Conservation (phyloP, 2,329 filamentous ascomycete genomes). For the Chaetomium sp. region DNA sequence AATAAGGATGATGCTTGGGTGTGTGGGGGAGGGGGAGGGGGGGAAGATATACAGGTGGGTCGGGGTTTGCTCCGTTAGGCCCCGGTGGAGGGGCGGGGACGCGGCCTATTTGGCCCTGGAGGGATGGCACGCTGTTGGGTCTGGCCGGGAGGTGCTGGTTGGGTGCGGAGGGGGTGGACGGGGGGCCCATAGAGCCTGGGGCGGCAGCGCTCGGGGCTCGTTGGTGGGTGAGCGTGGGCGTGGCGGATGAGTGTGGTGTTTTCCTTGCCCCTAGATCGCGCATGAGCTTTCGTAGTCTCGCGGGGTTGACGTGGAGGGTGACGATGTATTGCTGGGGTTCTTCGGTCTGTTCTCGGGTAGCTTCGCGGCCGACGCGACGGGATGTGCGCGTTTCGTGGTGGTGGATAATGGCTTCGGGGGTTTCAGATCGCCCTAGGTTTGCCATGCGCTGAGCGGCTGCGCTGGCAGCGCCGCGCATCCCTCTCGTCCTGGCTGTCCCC, state of each 20-base stretch:
- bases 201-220: slow-evolving; percentile 49
- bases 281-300: slow-evolving; percentile 69
- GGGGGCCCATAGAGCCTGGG: slow-evolving; percentile 58
- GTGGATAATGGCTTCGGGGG: slow-evolving; percentile 73
- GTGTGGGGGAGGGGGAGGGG: slow-evolving; percentile 30
- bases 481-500: slow-evolving; percentile 82
- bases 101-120: slow-evolving; percentile 63
- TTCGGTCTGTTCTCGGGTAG: slow-evolving; percentile 79
- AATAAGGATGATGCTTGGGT: slow-evolving; percentile 26
- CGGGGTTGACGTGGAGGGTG: slow-evolving; percentile 71
- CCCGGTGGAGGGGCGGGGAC: slow-evolving; percentile 62
- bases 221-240: slow-evolving; percentile 44
- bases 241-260: slow-evolving; percentile 19
- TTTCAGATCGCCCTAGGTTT: slow-evolving; percentile 79
- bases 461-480: slow-evolving; percentile 81
- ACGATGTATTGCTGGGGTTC: slow-evolving; percentile 71
- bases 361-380: slow-evolving; percentile 57
- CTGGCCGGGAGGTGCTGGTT: slow-evolving; percentile 37
- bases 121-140: slow-evolving; percentile 39
- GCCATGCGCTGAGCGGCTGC: slow-evolving; percentile 87
- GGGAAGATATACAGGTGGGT: slow-evolving; percentile 59
- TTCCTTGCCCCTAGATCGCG: slow-evolving; percentile 40
- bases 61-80: slow-evolving; percentile 19
- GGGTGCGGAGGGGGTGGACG: slow-evolving; percentile 44
- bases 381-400: slow-evolving; percentile 74